Evolutionary conservation across 2,329 filamentous ascomycete genomes (phyloP).

Genomic region (Fonsecaea erecta): DNA sequence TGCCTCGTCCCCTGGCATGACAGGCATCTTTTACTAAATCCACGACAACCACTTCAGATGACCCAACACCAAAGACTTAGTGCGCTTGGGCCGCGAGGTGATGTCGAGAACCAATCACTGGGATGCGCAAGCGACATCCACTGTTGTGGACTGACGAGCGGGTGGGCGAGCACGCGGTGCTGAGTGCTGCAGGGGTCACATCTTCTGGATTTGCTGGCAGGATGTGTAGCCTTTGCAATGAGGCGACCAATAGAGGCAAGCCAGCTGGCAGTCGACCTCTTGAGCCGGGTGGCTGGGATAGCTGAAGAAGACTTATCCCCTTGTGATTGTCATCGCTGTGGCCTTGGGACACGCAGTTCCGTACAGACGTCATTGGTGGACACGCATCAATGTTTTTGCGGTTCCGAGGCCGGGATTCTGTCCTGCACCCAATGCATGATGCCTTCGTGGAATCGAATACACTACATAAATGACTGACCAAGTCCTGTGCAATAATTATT

Average conservation of each 20-base stretch:
- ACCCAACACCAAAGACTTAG: conserved; percentile 4
- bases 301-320: background rate
- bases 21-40: conserved; percentile 17
- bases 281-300: conserved; percentile 9
- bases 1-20: conserved; percentile 27
- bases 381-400: background rate
- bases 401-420: background rate
- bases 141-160: conserved; percentile 15
- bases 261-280: conserved; percentile 26
- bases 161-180: conserved; percentile 7
- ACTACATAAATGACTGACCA: background rate
- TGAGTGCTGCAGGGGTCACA: conserved; percentile 13
- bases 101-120: conserved; percentile 27
- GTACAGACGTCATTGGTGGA: background rate
- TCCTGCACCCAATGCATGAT: background rate
- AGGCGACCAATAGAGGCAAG: conserved; percentile 31
- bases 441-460: background rate
- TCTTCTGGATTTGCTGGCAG: conserved; percentile 12
- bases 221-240: conserved; percentile 4
- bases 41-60: conserved; percentile 9
- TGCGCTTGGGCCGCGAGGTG: conserved; percentile 24
- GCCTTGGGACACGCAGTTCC: background rate
- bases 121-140: conserved; percentile 12
- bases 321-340: background rate
- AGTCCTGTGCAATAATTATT: background rate